Base-by-base conservation (phyloP, 805 yeast genomes). In the Yarrowia alimentaria region DNA sequence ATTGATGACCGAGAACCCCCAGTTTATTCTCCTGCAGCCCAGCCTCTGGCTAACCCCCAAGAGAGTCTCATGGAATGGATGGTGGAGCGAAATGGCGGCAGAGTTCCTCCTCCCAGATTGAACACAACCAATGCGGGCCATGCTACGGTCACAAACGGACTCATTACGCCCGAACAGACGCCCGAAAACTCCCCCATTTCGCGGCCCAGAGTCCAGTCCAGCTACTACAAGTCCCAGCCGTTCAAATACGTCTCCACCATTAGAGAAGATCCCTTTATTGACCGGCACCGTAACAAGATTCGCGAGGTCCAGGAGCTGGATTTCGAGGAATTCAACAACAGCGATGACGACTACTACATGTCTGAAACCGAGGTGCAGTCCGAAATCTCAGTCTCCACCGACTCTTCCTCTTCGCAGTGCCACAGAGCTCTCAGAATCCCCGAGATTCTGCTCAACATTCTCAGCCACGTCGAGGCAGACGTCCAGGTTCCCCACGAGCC, bases 341-440 rank as follows among this genome's bases (percentile, higher is more conserved):
- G 47, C 7, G 47, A 40, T 11, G 33, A 28, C 19, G 47, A 40
- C 19, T 40, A 26, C 11, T 26, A 25, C n/a, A 18, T 26, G n/a
- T 40, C 47, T 18, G 47, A 40, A 14, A 40, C 47, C 13, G 47
- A 40, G 4, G 18, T 40, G 3, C 33, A 18, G 17, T 40, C 47
- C 4, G 47, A 40, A 13, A 18, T 26, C 4, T 40, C 47, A 10
- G 24, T 29, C 11, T 26, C 33, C 10, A 29, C 47, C 4, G 47
- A 40, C 3, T 40, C 19, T 8, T 12, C 47, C 5, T 43, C 50
- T 7, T 43, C 50, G 9, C 29, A 17, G 13, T 53, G 54, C 24
- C 66, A 70, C 64, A 58, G 65, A 12, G 82, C 88, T 7, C 83
- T 88, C 60, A 70, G 73, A 45, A 80, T 83, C 26, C 95, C 96